Base-by-base conservation (phyloP, 495 filamentous ascomycete genomes). In the Penicillium herquei region DNA sequence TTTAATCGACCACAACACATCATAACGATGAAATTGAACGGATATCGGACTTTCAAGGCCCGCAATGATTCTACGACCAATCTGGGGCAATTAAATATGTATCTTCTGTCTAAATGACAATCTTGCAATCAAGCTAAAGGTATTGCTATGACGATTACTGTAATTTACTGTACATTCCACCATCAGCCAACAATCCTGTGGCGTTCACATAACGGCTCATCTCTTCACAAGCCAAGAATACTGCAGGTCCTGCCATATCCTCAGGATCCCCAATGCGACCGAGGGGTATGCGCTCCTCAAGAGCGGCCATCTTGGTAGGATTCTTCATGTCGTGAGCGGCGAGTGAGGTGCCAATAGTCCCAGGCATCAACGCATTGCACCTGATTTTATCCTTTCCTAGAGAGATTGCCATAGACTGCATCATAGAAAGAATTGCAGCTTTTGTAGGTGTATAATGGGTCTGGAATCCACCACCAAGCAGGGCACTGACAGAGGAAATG, bases 251-350 rank as follows among this genome's bases (percentile, higher is more conserved):
- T 1, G 67, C 68, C 58, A 73, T 63, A 51, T 71, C 70, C 6
- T 70, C 61, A 7, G 70, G 66, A 14, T 57, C 44, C 2, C 70
- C 70, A 11, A 70, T 56, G 4, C 70, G 51, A 2, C 90, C 89
- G 16, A 93, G 70, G 39, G 90, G 90, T 55, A 93, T 90, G 21
- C 89, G 66, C 1, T 77, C 83, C 71, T 93, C 88, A 80, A 90
- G 90, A 62, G 91, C 91, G 56, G 60, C 71, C 62, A 84, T 76
- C 81, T 93, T 94, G 51, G 62, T 73, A 6, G 66, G 74, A 45
- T 69, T 61, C 21, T 65, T 64, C 59, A 92, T 68, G 70, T 95
- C 89, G 62, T 84, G 80, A 67, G 90, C 88, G 61, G 92, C 92
- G 40, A 93, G 65, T 40, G 61, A 59, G 0, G 72, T 73, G 54